These are phyloP conservation scores for Citrus glauca DNA, from an alignment of 345 rosid genomes.

Conservation along the genomic window DNA sequence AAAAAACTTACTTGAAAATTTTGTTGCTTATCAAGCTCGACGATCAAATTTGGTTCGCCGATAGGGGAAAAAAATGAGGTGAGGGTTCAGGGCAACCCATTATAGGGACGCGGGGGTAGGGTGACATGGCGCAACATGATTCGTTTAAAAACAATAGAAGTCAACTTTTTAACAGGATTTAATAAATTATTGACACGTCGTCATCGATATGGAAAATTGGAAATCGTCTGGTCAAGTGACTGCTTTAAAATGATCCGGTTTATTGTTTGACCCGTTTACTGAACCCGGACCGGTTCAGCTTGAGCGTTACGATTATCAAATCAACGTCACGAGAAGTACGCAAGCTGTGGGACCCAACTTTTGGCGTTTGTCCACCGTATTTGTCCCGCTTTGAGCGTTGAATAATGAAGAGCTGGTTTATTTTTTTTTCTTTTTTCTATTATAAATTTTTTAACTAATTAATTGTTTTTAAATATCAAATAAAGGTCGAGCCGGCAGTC, in stretches of 20 bases:
- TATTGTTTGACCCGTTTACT: not conserved
- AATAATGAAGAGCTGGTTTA: too few relatives aligned
- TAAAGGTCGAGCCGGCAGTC: too few relatives aligned
- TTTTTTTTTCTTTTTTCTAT: too few relatives aligned
- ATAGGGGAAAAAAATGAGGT: not conserved
- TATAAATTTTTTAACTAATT: too few relatives aligned
- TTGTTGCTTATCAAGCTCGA: slow-evolving; percentile 6
- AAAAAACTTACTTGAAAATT: slow-evolving; percentile 23
- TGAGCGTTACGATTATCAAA: too few relatives aligned
- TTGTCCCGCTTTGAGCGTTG: too few relatives aligned
- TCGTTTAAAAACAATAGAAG: not conserved
- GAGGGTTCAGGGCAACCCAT: slow-evolving; percentile 28
- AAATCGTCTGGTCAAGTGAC: slow-evolving; percentile 9
- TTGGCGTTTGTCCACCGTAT: not conserved
- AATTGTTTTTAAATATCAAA: too few relatives aligned
- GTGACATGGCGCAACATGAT: slow-evolving; percentile 21
- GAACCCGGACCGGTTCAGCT: not conserved
- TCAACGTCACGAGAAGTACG: not conserved
- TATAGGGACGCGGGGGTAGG: slow-evolving; percentile 24
- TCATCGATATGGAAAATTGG: not conserved
- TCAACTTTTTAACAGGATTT: slow-evolving; percentile 9
- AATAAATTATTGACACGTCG: slow-evolving; percentile 18
- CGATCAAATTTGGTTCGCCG: slow-evolving; percentile 15
- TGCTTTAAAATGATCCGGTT: not conserved
- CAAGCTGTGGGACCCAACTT: not conserved